Percentiles rank a stretch among this genome's conserved stretches.
These are phyloP conservation scores for Pseudotulostoma volvatum DNA, from an alignment of 495 filamentous ascomycete genomes.

Conservation along the genomic window DNA sequence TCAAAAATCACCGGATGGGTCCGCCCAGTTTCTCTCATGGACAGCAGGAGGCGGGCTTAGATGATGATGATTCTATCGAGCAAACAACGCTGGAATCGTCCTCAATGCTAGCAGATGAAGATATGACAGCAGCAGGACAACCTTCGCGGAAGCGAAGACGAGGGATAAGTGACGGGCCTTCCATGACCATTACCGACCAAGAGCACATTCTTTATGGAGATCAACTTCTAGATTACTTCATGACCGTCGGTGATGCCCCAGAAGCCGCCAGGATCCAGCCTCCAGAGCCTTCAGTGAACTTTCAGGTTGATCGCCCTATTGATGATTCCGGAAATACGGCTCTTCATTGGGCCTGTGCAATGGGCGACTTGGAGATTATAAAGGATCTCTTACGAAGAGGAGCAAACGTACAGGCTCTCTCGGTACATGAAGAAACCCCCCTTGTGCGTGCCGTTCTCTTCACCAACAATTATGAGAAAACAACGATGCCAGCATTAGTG, in stretches of 20 bases:
- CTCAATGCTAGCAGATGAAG: slow-evolving; percentile 69
- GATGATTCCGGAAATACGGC: slow-evolving; percentile 80
- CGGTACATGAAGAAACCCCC: slow-evolving; percentile 76
- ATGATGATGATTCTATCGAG: slow-evolving; percentile 72
- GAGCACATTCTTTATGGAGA: slow-evolving; percentile 83
- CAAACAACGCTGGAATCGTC: slow-evolving; percentile 64
- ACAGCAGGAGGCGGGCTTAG: slow-evolving; percentile 44
- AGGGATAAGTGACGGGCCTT: slow-evolving; percentile 36
- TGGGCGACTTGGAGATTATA: slow-evolving; percentile 89
- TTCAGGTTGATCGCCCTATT: slow-evolving; percentile 74
- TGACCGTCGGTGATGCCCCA: slow-evolving; percentile 56
- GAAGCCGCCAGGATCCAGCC: slow-evolving; percentile 40
- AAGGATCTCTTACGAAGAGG: slow-evolving; percentile 63
- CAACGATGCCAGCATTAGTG: slow-evolving; percentile 67
- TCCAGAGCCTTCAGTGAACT: slow-evolving; percentile 63
- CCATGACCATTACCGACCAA: slow-evolving; percentile 54
- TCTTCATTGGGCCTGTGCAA: slow-evolving; percentile 93
- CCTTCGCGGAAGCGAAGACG: slow-evolving; percentile 67
- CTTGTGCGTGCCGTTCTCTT: slow-evolving; percentile 90
- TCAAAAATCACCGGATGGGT: slow-evolving; percentile 27
- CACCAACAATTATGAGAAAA: slow-evolving; percentile 87
- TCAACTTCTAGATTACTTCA: slow-evolving; percentile 85
- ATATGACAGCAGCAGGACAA: slow-evolving; percentile 50
- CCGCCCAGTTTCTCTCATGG: slow-evolving; percentile 36
- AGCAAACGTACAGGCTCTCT: slow-evolving; percentile 46